Evolutionary conservation across 1,284 basidiomycete species (phyloP), one percentile per base, ranked within the genome.

Genomic region (Cystobasidiaceae sp.): DNA sequence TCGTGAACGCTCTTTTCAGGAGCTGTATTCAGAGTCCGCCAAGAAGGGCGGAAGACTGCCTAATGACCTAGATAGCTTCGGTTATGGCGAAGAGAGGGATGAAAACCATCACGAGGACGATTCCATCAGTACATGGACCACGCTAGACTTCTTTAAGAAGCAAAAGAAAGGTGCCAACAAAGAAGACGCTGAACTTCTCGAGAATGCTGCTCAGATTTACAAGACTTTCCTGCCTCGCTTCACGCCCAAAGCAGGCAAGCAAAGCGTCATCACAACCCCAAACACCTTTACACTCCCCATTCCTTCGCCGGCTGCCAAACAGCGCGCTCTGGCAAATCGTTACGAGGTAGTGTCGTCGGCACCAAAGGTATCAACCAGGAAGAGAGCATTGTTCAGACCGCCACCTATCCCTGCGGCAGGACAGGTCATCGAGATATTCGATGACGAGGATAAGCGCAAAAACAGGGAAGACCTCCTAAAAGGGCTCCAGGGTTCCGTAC

Each of bases 31-130:
- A 17, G 43, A 34, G 19, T 34, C 25, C 2, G 52, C 32, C n/a
- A 64, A 41, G 23, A 55, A 39, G 30, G 44, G 51, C 9, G 52
- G 52, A 9, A 45, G 34, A 37, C n/a, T 37, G 7, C 61, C 61
- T 34, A 56, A 30, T 25, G 61, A 64, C 48, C 39, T 64, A 21
- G 52, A 64, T 30, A 27, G 34, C 39, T 64, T 55, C 32, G 61
- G 39, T 27, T 28, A 23, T 15, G 28, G 32, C 21, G 52, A 39
- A 51, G 39, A 30, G 7, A 32, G 56, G 3, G n/a, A 32, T 25
- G 39, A 19, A 23, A 41, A 62, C 21, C 48, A 25, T 15, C 5
- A 23, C 8, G 21, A 30, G n/a, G n/a, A n/a, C n/a, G n/a, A n/a
- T n/a, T n/a, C n/a, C n/a, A n/a, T n/a, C n/a, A n/a, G n/a, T n/a